phyloP scores from a whole-genome alignment of 768 basidiomycete genomes.

The Tulasnella sp. region DNA sequence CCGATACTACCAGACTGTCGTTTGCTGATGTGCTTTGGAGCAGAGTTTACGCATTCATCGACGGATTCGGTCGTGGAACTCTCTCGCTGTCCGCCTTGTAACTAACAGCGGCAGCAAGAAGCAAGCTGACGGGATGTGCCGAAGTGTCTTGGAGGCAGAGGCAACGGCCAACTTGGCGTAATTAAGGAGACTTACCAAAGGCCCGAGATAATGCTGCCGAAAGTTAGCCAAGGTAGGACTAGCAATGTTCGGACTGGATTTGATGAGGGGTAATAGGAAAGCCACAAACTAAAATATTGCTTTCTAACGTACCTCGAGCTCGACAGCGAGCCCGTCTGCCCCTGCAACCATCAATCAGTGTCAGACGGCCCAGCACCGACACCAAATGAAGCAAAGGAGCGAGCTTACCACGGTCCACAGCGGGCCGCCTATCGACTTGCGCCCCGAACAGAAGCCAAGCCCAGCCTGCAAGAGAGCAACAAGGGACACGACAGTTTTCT shows the following conservation, averaged over 20 bases:
- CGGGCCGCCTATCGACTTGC: neutral
- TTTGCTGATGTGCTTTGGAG: neutral
- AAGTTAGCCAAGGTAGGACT: neutral
- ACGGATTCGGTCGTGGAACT: neutral
- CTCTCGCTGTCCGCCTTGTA: neutral
- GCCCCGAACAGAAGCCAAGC: neutral
- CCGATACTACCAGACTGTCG: neutral
- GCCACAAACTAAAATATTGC: neutral
- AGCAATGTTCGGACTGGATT: neutral
- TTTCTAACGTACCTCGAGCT: neutral
- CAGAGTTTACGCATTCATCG: neutral
- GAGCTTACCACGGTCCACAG: neutral
- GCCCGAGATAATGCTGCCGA: neutral
- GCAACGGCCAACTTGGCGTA: neutral
- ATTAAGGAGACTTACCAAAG: neutral
- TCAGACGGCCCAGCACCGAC: neutral
- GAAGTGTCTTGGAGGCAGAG: neutral
- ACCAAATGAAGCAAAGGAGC: neutral
- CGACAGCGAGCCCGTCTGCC: neutral
- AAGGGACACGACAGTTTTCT: neutral
- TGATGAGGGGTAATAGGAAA: neutral
- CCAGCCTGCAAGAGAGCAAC: neutral
- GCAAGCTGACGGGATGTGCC: neutral
- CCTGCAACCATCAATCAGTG: neutral
- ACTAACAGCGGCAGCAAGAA: neutral